Percentiles rank a stretch among this genome's conserved stretches.
Evolutionary conservation across 2,329 filamentous ascomycete genomes (phyloP).

Genomic region (Colletotrichum tropicicola): DNA sequence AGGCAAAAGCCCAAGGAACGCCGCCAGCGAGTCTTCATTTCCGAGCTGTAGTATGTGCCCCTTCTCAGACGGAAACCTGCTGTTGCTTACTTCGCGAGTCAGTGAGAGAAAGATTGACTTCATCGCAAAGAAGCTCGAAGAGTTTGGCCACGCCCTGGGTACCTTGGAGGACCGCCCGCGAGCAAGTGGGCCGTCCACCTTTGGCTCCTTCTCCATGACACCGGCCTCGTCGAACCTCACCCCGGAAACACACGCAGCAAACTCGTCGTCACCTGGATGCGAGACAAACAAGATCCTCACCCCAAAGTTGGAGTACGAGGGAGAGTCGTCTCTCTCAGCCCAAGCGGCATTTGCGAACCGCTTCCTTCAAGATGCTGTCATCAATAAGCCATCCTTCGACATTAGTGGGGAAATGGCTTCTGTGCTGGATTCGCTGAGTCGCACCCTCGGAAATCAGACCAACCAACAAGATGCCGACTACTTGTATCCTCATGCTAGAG

Average conservation of each 20-base stretch:
- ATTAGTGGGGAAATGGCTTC: conserved; percentile 33
- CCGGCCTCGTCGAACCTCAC: not conserved
- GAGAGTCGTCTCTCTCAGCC: conserved; percentile 32
- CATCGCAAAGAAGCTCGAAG: conserved; percentile 17
- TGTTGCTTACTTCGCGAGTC: not conserved
- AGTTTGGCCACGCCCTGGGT: conserved; percentile 3
- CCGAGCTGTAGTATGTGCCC: conserved; percentile 9
- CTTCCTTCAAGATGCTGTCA: conserved; percentile 32
- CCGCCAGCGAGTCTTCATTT: conserved; percentile 15
- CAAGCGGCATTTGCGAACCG: conserved; percentile 34
- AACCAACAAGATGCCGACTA: conserved; percentile 14
- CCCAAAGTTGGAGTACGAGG: conserved; percentile 30
- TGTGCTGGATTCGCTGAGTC: conserved; percentile 26
- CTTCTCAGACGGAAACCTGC: not conserved
- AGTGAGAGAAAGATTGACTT: conserved; percentile 14
- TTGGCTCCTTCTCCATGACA: not conserved
- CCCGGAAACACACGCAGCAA: not conserved
- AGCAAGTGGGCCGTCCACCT: no score
- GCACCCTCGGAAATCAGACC: conserved; percentile 27
- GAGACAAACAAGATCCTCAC: not conserved
- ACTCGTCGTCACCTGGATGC: not conserved
- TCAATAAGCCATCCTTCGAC: conserved; percentile 23
- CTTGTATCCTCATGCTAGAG: conserved; percentile 5
- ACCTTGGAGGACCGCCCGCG: not conserved
- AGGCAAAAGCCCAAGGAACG: conserved; percentile 8